These are phyloP conservation scores for Tulasnella sp. DNA, from an alignment of 768 basidiomycete species.

Conservation along the genomic window DNA sequence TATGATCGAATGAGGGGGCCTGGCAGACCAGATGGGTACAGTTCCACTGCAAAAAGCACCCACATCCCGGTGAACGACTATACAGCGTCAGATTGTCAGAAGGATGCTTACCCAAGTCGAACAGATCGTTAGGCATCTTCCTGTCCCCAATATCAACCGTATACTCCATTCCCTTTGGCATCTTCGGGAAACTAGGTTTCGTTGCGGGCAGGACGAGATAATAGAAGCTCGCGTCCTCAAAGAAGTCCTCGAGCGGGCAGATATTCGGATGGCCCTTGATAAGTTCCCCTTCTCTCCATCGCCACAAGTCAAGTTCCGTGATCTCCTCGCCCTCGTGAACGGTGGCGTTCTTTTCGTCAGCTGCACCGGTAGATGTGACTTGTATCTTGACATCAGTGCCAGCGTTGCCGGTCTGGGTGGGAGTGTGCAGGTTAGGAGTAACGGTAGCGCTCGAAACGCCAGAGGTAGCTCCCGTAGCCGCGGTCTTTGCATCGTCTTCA, in stretches of 20 bases:
- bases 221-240: slow-evolving; percentile 95
- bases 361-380: neutral
- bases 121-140: slow-evolving; percentile 72
- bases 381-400: slow-evolving; percentile 11
- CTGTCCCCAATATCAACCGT: slow-evolving; percentile 30
- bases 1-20: slow-evolving; percentile 75
- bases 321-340: slow-evolving; percentile 14
- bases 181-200: slow-evolving; percentile 37
- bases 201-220: slow-evolving; percentile 79
- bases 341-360: neutral
- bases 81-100: neutral
- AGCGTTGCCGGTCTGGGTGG: slow-evolving; percentile 14
- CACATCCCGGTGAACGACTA: neutral
- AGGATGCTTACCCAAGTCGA: slow-evolving; percentile 60
- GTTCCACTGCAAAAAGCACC: slow-evolving; percentile 59
- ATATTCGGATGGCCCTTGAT: slow-evolving; percentile 94
- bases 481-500: slow-evolving; percentile 9
- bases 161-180: slow-evolving; percentile 27
- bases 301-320: slow-evolving; percentile 29
- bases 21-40: slow-evolving; percentile 82
- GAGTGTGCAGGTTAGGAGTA: slow-evolving; percentile 16
- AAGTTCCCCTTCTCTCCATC: slow-evolving; percentile 69
- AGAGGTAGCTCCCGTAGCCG: neutral
- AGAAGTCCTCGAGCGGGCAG: slow-evolving; percentile 92
- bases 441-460: slow-evolving; percentile 13